These are phyloP conservation scores for Amphibolis antarctica DNA, from an alignment of 106 monocot species.

Conservation along the genomic window DNA sequence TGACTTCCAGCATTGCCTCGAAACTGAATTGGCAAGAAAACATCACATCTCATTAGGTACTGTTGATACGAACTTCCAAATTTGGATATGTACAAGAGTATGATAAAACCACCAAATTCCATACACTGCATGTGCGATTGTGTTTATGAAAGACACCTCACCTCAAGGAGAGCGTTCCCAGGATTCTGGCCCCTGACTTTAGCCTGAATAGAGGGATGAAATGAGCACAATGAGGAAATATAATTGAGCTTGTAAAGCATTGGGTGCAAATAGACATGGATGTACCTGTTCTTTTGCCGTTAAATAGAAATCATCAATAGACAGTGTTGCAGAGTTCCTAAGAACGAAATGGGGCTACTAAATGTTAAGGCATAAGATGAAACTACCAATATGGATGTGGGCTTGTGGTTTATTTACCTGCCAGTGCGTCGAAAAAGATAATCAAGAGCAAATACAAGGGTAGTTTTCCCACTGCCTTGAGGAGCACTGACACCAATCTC, in stretches of 20 bases:
- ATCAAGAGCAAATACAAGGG: conserved; percentile 89
- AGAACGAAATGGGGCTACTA: conserved; percentile 10
- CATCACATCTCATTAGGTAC: not conserved
- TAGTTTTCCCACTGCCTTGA: conserved; percentile 97
- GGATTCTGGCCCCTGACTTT: conserved; percentile 65
- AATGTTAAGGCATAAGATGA: conserved; percentile 2
- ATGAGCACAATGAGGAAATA: not conserved
- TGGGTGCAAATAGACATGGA: not conserved
- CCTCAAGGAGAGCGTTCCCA: conserved; percentile 94
- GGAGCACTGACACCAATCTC: conserved; percentile 98
- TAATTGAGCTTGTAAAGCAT: not conserved
- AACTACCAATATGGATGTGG: not conserved
- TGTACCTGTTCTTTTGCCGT: conserved; percentile 86
- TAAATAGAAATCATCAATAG: conserved; percentile 97
- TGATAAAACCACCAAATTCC: not conserved
- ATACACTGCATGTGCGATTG: not conserved
- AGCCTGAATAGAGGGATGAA: conserved; percentile 27
- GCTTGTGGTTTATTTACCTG: conserved; percentile 31
- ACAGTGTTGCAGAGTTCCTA: conserved; percentile 81
- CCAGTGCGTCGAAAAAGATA: conserved; percentile 54
- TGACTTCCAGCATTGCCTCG: conserved; percentile 99
- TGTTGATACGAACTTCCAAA: not conserved
- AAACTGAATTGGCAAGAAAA: conserved; percentile 34
- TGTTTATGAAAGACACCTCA: conserved; percentile 7
- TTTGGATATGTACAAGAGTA: not conserved